Conservation (phyloP, 495 filamentous ascomycete species). For the Letharia columbiana region DNA sequence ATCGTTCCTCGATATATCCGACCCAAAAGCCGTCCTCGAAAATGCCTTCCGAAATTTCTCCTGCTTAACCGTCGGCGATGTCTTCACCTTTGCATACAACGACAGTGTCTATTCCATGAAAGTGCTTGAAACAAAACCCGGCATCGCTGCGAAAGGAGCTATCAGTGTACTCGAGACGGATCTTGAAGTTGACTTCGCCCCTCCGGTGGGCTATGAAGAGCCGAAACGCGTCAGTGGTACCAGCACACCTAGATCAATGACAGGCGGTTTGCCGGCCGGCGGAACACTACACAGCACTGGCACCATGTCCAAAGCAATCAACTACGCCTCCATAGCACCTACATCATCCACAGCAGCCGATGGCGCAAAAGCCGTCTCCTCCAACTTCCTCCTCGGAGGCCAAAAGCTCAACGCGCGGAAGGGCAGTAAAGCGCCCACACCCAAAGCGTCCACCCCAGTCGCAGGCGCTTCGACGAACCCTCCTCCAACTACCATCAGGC, state of each 20-base stretch:
- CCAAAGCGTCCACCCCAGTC: constrained; percentile 72
- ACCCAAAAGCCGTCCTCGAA: constrained; percentile 96
- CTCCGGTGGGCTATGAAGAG: constrained; percentile 90
- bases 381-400: constrained; percentile 68
- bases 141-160: constrained; percentile 57
- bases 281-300: constrained; percentile 73
- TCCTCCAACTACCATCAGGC: constrained; percentile 36
- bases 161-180: constrained; percentile 95
- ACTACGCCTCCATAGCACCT: constrained; percentile 90
- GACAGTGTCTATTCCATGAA: constrained; percentile 86
- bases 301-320: constrained; percentile 93
- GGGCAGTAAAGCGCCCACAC: constrained; percentile 65
- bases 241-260: constrained; percentile 56
- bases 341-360: constrained; percentile 53
- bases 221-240: constrained; percentile 53
- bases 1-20: constrained; percentile 88
- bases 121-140: constrained; percentile 83
- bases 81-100: constrained; percentile 94
- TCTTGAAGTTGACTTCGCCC: constrained; percentile 87
- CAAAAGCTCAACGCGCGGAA: constrained; percentile 75
- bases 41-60: constrained; percentile 93
- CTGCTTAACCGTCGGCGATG: constrained; percentile 80
- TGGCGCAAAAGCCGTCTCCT: constrained; percentile 56
- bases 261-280: constrained; percentile 51
- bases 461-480: constrained; percentile 58